Evolutionary conservation across 2,329 filamentous ascomycete genomes (phyloP), one percentile per base, ranked within the genome.

Genomic region (Chalara sp.): DNA sequence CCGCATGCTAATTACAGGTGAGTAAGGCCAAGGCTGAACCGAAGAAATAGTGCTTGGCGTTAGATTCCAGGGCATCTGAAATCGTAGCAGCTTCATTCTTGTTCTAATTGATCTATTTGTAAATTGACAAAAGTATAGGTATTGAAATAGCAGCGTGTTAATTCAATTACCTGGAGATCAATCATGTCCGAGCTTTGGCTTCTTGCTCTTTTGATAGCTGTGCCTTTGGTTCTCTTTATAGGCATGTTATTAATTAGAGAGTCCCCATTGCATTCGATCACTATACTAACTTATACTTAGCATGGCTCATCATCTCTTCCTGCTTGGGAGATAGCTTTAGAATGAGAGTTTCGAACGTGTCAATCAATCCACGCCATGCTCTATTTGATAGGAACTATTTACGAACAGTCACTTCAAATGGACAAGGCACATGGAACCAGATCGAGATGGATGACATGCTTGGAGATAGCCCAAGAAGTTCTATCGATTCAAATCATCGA

Each of bases 361-460:
- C 53, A 7, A 52, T 62, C 6, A 58, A 63, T 52, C 61, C 61
- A 31, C 58, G 63, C 4, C 55, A 57, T 47, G 60, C 62, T 30
- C 43, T 63, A 8, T 67, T 62, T 46, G 63, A 65, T 40, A 53
- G 56, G 32, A 65, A 63, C 41, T 65, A 65, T 45, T 48, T 66
- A 21, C 56, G 57, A 45, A 61, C 56, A n/a, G 56, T 63, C 45
- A 65, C 60, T 35, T 65, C 57, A 39, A 61, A 52, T 52, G 64
- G 57, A 39, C 61, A 65, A 37, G 64, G 63, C 47, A 61, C 57
- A 32, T 67, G 64, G 65, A 67, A 65, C 48, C 63, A 65, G 49
- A 58, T 65, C 46, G 62, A 65, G 42, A 63, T 65, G 63, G 56
- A 61, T 6, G 61, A 65, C 46, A 64, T 64, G 62, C 56, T 64